Base-by-base conservation (phyloP, 805 yeast genomes). In the Candida koratica region DNA sequence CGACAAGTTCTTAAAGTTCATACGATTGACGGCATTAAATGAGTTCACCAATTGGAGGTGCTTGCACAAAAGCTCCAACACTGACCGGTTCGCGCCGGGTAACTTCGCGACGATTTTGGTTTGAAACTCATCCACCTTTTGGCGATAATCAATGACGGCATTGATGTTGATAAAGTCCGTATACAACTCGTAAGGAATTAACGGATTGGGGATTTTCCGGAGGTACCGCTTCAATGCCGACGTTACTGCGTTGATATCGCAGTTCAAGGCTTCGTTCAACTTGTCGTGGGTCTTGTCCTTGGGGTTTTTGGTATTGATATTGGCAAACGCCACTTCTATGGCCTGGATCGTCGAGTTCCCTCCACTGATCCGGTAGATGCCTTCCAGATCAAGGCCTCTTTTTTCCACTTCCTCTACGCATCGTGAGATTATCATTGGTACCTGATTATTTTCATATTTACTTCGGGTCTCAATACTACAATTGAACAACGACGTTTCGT, bases 341-440 rank as follows among this genome's bases (percentile, higher is more conserved):
- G 66, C 56, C 16, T 73, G 76, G 37, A 81, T 72, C 32, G 83
- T 81, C 6, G 86, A 72, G 43, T 79, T 73, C 4, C 86, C 84
- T 1, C 96, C 98, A 30, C 94, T 82, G 46, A 89, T 81, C 46
- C 98, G 70, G 62, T 93, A 93, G 23, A 93, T 73, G 6, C 98
- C 98, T 58, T 89, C 97, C 43, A 70, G 63, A 25, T 72, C 77
- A 46, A 89, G 58, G 4, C 95, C 96, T 39, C 86, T 67, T 5
- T 54, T 53, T 60, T 90, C 96, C 36, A 93, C 87, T 48, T 82
- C 93, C 16, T 68, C 64, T 5, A 88, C 60, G 60, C 96, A 86
- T 39, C 76, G 68, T 9, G 80, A 65, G 8, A 93, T 72, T 18
- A 93, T 73, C 45, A 75, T 59, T 9, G 98, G 98, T 8, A 86